These are phyloP conservation scores for Pyricularia pennisetigena DNA, from an alignment of 2,329 filamentous ascomycete genomes.

Conservation along the genomic window DNA sequence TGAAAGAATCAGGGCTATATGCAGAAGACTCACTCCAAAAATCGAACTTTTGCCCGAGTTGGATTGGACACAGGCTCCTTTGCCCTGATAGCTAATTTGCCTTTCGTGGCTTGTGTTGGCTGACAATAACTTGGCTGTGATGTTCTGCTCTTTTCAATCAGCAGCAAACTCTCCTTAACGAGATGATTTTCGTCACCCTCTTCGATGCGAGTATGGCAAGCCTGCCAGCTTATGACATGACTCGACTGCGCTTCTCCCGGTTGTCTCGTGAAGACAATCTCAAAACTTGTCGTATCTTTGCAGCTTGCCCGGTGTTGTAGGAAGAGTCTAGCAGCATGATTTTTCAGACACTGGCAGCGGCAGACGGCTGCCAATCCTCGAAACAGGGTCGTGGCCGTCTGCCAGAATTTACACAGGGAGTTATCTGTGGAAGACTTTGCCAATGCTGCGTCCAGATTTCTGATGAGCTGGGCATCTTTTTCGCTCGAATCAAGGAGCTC, in stretches of 20 bases:
- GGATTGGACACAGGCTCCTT: background rate
- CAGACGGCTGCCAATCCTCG: background rate
- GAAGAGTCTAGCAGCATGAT: background rate
- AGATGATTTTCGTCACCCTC: background rate
- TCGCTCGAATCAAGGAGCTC: background rate
- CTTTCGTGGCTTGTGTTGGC: background rate
- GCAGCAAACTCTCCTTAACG: background rate
- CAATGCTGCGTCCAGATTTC: background rate
- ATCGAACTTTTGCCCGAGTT: background rate
- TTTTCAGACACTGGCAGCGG: background rate
- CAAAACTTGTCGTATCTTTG: background rate
- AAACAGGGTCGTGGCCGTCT: background rate
- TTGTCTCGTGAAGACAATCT: background rate
- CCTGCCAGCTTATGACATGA: background rate
- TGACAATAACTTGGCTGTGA: no score
- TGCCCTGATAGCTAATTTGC: background rate
- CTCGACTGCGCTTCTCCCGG: background rate
- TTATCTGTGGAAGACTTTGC: background rate
- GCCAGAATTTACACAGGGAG: background rate
- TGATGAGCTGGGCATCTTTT: background rate
- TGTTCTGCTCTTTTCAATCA: background rate
- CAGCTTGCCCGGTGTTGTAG: background rate
- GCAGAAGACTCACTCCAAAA: background rate
- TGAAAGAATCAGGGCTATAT: no score
- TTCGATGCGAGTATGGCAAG: background rate